Base-by-base conservation (phyloP, 1,139 yeast species). In the Hanseniaspora uvarum region DNA sequence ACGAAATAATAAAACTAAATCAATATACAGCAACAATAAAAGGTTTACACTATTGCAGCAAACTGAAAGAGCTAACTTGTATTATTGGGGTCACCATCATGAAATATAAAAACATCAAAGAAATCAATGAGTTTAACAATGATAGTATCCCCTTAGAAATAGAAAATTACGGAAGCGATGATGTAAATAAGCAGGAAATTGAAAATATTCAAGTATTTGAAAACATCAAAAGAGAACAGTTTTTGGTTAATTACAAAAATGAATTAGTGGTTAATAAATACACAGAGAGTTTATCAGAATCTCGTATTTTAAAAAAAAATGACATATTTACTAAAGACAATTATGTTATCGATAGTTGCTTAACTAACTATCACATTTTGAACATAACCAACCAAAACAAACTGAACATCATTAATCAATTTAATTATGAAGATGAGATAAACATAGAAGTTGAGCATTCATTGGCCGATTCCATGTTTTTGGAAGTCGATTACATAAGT, bases 401-500 rank as follows among this genome's bases (percentile, higher is more conserved):
- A 36, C 53, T 76, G 2, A 59, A 75, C 3, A 68, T 77, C 0
- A 70, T 75, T 46, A 81, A 80, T 58, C 74, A 78, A 56, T 63
- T 81, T 30, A 77, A 74, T 59, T 34, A 37, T n/a, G 33, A 50
- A 4, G 75, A 75, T 56, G 67, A 72, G 44, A 60, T 75, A 3
- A 75, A 72, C 1, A 76, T 67, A 54, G 70, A 72, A 45, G 74
- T 74, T 53, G 58, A 62, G 3, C 65, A 70, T 0, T 23, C 43
- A 1, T n/a, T 24, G 12, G 3, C 43, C 14, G 28, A 12, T 14
- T n/a, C 28, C 30, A 65, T 81, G 21, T 57, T 75, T 5, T 65
- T 84, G 3, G 68, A 79, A 1, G 76, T 79, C 4, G 97, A 89
- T 64, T 69, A 72, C 53, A 70, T 72, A 24, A 65, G 71, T 1